phyloP scores from a whole-genome alignment of 2,329 filamentous ascomycete genomes.

The Colletotrichum nymphaeae region DNA sequence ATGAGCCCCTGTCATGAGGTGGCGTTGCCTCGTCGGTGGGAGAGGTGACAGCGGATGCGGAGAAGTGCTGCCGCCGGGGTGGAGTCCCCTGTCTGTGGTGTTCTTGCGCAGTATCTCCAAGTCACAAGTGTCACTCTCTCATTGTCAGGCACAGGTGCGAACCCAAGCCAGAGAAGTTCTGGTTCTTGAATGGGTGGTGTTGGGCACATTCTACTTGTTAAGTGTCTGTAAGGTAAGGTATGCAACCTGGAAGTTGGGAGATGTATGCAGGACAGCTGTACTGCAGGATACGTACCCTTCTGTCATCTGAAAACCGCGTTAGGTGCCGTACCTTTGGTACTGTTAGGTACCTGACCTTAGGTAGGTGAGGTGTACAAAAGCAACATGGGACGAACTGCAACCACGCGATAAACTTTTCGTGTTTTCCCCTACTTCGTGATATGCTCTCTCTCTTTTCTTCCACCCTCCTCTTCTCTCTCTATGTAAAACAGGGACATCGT shows the following conservation, averaged over 20 bases:
- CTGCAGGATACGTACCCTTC: conserved; percentile 27
- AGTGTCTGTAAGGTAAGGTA: too few relatives aligned
- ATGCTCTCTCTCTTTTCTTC: not conserved
- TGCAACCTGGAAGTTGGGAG: not conserved
- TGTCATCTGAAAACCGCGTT: not conserved
- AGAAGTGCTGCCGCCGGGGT: not conserved
- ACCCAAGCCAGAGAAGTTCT: not conserved
- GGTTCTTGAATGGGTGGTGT: not conserved
- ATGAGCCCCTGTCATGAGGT: conserved; percentile 14
- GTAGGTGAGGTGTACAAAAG: not conserved
- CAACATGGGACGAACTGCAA: conserved; percentile 22
- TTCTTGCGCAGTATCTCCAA: not conserved
- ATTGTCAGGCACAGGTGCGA: not conserved
- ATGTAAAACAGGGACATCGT: not conserved
- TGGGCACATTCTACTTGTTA: not conserved
- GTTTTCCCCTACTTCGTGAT: not conserved
- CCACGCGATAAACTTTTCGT: not conserved
- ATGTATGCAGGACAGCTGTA: conserved; percentile 29
- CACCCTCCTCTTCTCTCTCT: not conserved
- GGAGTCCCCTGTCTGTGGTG: not conserved
- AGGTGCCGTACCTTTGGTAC: too few relatives aligned
- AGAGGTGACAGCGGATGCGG: conserved; percentile 12
- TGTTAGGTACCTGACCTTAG: not conserved
- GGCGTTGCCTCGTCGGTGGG: not conserved
- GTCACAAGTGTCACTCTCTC: not conserved